Evolutionary conservation across 129 eudicot species (phyloP).

Genomic region (Daucus carota): DNA sequence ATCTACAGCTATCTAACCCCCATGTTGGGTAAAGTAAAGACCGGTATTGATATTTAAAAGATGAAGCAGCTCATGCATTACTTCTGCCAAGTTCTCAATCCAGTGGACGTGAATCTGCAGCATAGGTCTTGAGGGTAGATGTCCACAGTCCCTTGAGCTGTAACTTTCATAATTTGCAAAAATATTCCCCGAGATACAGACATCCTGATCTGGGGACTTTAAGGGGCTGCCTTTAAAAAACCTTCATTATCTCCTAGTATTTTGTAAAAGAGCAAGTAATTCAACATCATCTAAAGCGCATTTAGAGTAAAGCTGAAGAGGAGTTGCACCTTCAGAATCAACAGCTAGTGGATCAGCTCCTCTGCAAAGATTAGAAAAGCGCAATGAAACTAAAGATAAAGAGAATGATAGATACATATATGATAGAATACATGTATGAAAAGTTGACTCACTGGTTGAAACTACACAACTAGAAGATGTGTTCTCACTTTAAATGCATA

Average conservation of each 20-base stretch:
- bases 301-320: constrained; percentile 47
- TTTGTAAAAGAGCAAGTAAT: constrained; percentile 51
- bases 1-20: not conserved
- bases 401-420: not conserved
- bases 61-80: not conserved
- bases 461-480: not conserved
- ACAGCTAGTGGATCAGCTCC: constrained; percentile 63
- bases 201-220: not conserved
- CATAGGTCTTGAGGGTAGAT: not conserved
- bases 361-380: constrained; percentile 25
- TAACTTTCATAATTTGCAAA: constrained; percentile 1
- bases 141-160: not conserved
- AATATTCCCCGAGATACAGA: not conserved
- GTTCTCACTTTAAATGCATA: not conserved
- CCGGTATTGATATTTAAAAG: not conserved
- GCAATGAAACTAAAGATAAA: not conserved
- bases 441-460: not conserved
- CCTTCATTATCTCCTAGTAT: constrained; percentile 35
- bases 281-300: constrained; percentile 52
- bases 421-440: not conserved
- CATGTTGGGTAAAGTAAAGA: not conserved
- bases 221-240: not conserved
- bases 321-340: constrained; percentile 50
- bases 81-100: not conserved
- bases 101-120: not conserved